Evolutionary conservation across 169 alveolate species (phyloP), one percentile per base, ranked within the genome.

Genomic region (Eimeria tenella): DNA sequence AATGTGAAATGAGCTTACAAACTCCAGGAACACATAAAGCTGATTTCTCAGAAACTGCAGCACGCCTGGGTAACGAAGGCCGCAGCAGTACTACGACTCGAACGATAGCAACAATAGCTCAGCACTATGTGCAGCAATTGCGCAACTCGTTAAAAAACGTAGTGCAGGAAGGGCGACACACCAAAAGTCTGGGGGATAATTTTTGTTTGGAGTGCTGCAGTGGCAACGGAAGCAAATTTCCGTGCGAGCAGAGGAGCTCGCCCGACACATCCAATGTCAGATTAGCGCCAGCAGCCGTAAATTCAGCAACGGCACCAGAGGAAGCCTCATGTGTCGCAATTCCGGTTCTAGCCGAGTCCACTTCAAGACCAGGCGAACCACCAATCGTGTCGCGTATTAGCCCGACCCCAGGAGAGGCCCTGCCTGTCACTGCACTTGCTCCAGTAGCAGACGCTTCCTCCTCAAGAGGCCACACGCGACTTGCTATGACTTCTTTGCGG

Each of bases 231-330:
- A 79, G 79, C 82, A 89, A 60, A 31, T 89, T 73, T 15, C 87
- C 79, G 75, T 89, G 94, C 56, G 81, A 62, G 56, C 94, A 89
- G 62, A 89, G 81, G 65, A 89, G 86, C 53, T 89, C 94, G 25
- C 82, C 79, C 13, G 94, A 50, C 21, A 89, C 63, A 74, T 89
- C 94, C 56, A 89, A 53, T 17, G 75, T 8, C 5, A 56, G 58
- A 23, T 56, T 55, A 60, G 73, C 75, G 25, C 53, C 75, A 13
- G 60, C 90, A 58, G 90, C 90, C 55, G 90, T 74, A 6, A 6
- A 15, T 7, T 52, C 87, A 5, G 19, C 87, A 5, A 49, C 87
- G 50, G 50, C 87, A 53, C 50, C 87, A 53, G 53, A 49, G 3
- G 68, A 31, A 50, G 42, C 81, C 10, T 17, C 56, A 23, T 5